These are phyloP conservation scores for Kluyveromyces marxianus DNA, from an alignment of 1,139 yeast genomes.

Conservation along the genomic window DNA sequence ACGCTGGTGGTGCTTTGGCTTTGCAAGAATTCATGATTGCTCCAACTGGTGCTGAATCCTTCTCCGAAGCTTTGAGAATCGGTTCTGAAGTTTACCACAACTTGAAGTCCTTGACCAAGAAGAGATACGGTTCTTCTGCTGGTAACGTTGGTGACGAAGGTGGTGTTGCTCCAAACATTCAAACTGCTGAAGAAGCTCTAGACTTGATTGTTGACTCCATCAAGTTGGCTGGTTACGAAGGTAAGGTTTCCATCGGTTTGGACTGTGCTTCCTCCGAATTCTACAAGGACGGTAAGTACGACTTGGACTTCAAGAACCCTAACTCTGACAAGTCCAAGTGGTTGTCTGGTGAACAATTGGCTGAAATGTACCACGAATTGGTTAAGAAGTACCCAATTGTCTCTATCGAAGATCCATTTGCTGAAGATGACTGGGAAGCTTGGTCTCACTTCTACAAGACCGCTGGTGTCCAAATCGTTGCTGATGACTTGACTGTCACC, in stretches of 20 bases:
- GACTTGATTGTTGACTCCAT: conserved; percentile 85
- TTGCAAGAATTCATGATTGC: conserved; percentile 99
- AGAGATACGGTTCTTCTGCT: conserved; percentile 91
- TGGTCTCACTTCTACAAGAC: conserved; percentile 82
- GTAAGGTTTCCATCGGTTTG: conserved; percentile 81
- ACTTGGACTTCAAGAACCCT: conserved; percentile 95
- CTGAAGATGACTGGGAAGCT: conserved; percentile 98
- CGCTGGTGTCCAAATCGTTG: conserved; percentile 80
- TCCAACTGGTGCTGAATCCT: conserved; percentile 79
- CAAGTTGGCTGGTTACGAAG: conserved; percentile 87
- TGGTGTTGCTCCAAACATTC: conserved; percentile 97
- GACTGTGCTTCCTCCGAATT: conserved; percentile 97
- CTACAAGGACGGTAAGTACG: conserved; percentile 92
- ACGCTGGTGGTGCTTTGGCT: conserved; percentile 98
- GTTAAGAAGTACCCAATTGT: conserved; percentile 89
- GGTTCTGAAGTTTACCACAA: conserved; percentile 96
- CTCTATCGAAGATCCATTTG: conserved; percentile 96
- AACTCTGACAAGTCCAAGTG: conserved; percentile 81
- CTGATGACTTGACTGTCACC: conserved; percentile 96
- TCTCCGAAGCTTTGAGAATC: conserved; percentile 89
- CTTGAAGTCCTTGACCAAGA: conserved; percentile 83
- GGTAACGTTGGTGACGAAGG: conserved; percentile 99
- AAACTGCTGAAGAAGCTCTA: conserved; percentile 89
- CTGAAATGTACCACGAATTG: conserved; percentile 71
- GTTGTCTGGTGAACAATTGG: conserved; percentile 81